Evolutionary conservation across 352 stramenopile species (phyloP).

Genomic region (Elongisporangium anandrum): DNA sequence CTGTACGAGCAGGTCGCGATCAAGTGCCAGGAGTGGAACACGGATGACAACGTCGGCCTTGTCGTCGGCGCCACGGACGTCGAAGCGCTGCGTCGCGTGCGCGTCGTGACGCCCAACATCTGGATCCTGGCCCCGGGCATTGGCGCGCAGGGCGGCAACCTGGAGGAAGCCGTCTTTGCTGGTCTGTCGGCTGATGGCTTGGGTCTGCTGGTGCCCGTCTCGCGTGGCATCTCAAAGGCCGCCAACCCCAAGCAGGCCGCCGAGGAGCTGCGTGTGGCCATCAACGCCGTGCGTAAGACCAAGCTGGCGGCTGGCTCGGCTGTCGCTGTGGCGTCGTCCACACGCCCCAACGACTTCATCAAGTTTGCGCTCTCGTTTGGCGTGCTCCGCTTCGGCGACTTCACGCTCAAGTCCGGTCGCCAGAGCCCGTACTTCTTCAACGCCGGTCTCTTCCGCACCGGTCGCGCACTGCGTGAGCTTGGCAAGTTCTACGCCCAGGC

Average conservation of each 20-base stretch:
- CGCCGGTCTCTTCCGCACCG: slow-evolving; percentile 95
- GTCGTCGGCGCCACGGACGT: slow-evolving; percentile 98
- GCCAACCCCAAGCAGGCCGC: slow-evolving; percentile 87
- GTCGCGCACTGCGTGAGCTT: slow-evolving; percentile 89
- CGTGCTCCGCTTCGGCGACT: slow-evolving; percentile 98
- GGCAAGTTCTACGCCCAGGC: slow-evolving; percentile 93
- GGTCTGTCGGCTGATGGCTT: slow-evolving; percentile 84
- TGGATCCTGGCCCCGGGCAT: slow-evolving; percentile 98
- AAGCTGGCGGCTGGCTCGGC: slow-evolving; percentile 27
- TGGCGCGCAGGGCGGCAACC: slow-evolving; percentile 90
- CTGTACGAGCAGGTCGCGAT: slow-evolving; percentile 91
- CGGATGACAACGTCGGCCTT: slow-evolving; percentile 91
- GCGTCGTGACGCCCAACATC: slow-evolving; percentile 77
- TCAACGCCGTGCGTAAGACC: slow-evolving; percentile 87
- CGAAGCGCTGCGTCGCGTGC: slow-evolving; percentile 85
- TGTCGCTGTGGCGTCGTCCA: slow-evolving; percentile 2
- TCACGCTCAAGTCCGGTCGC: slow-evolving; percentile 97
- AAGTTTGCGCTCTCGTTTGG: slow-evolving; percentile 93
- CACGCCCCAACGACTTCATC: slow-evolving; percentile 90
- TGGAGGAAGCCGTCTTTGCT: slow-evolving; percentile 86
- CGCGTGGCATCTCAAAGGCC: slow-evolving; percentile 93
- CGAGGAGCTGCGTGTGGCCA: slow-evolving; percentile 88
- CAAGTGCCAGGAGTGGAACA: slow-evolving; percentile 89
- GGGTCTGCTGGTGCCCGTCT: slow-evolving; percentile 96
- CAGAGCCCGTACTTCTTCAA: slow-evolving; percentile 99